phyloP scores from a whole-genome alignment of 2,329 filamentous ascomycete species.

The Xenoacremonium recifei region DNA sequence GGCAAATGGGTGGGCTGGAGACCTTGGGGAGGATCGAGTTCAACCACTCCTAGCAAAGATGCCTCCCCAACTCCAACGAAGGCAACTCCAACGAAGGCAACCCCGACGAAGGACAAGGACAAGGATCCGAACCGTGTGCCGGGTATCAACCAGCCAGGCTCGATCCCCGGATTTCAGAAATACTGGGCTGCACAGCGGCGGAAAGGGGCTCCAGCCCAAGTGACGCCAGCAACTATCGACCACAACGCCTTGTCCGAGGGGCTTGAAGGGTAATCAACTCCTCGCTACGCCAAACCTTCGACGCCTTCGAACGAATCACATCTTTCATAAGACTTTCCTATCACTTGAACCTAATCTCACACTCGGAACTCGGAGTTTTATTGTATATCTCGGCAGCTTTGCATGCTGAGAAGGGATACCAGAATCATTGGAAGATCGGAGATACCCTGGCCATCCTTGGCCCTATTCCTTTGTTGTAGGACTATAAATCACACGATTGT shows the following conservation, averaged over 20 bases:
- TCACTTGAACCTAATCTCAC: slow-evolving; percentile 7
- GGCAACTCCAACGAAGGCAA: slow-evolving; percentile 4
- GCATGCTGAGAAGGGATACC: slow-evolving; percentile 12
- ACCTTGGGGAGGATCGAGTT: slow-evolving; percentile 39
- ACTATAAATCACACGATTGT: too few relatives aligned
- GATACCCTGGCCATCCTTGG: slow-evolving; percentile 26
- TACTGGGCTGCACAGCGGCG: slow-evolving; percentile 51
- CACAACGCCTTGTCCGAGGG: slow-evolving; percentile 59
- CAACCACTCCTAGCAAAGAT: slow-evolving; percentile 3
- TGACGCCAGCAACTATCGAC: slow-evolving; percentile 59
- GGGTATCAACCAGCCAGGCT: slow-evolving; percentile 77
- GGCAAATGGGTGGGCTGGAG: slow-evolving; percentile 50
- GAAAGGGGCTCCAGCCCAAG: slow-evolving; percentile 52
- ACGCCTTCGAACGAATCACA: neutral
- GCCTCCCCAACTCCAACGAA: slow-evolving; percentile 17
- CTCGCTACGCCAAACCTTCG: too few relatives aligned
- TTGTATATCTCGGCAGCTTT: slow-evolving; percentile 18
- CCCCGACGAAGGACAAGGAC: slow-evolving; percentile 28
- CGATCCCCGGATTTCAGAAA: slow-evolving; percentile 68
- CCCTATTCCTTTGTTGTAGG: slow-evolving; percentile 16
- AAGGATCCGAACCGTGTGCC: slow-evolving; percentile 51
- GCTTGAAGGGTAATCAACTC: slow-evolving; percentile 39
- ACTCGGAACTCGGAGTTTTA: slow-evolving; percentile 16
- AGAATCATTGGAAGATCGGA: slow-evolving; percentile 16
- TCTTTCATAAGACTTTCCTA: too few relatives aligned